phyloP scores from a whole-genome alignment of 192 early-diverging fungal species.

The Chytriomyces hyalinus region DNA sequence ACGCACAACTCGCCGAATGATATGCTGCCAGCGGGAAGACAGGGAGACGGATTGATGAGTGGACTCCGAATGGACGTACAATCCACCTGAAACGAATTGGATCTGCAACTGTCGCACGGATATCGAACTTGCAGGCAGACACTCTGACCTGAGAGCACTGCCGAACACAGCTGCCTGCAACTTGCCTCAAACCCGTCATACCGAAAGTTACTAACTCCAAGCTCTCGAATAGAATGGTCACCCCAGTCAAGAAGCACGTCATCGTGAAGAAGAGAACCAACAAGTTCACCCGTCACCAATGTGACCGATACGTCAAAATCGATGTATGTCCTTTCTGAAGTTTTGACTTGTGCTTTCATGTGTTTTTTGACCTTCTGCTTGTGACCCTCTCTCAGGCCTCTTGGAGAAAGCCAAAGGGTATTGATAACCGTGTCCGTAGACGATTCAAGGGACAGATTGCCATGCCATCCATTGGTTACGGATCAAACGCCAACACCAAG shows the following conservation, averaged over 20 bases:
- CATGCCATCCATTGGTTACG: constrained; percentile 99
- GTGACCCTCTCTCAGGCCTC: constrained; percentile 67
- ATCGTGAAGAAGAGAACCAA: constrained; percentile 99
- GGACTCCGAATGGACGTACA: too few relatives aligned
- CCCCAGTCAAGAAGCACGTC: constrained; percentile 89
- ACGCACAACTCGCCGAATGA: too few relatives aligned
- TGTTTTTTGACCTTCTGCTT: not conserved
- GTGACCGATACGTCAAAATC: constrained; percentile 97
- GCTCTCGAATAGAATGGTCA: constrained; percentile 73
- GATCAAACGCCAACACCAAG: constrained; percentile 94
- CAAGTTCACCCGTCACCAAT: constrained; percentile 96
- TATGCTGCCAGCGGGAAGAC: too few relatives aligned
- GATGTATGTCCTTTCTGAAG: constrained; percentile 61
- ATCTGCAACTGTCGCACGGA: too few relatives aligned
- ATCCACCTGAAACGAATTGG: too few relatives aligned
- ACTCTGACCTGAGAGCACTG: too few relatives aligned
- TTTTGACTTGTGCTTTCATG: not conserved
- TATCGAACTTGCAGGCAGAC: too few relatives aligned
- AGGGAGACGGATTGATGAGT: too few relatives aligned
- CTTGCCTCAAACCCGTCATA: too few relatives aligned
- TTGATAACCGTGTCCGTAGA: constrained; percentile 97
- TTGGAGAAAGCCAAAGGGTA: constrained; percentile 99
- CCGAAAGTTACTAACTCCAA: too few relatives aligned
- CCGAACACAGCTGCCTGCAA: too few relatives aligned
- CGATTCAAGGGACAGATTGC: constrained; percentile 97